Base-by-base conservation (phyloP, 2,329 filamentous ascomycete species). In the Incumbomyces lentus region DNA sequence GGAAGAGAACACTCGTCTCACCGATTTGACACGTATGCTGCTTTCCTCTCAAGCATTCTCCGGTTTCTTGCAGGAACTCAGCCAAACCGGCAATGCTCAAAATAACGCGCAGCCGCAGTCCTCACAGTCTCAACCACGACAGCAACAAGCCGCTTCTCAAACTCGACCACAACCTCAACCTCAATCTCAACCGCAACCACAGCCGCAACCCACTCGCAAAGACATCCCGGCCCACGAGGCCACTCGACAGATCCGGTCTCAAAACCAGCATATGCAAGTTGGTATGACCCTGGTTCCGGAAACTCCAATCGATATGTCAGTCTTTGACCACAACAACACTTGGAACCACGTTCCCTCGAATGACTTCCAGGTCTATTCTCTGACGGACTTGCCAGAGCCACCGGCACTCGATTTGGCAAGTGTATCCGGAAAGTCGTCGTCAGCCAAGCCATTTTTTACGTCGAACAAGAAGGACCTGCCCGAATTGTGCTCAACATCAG, bases 271-370 rank as follows among this genome's bases (percentile, higher is more conserved):
- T 61, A 82, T 65, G 55, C 75, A 78, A 48, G 68, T 89, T 54
- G 81, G 81, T 59, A 84, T 94, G 75, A 79, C 84, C 48, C 84
- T 89, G 75, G 79, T 93, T 39, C 86, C 87, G 1, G 87, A 94
- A 66, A 80, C 84, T 56, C 73, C 69, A 44, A 72, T 88, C 64
- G 84, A 93, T 59, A 81, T 88, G 57, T 78, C 81, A 45, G 77
- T 83, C 67, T 74, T 92, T 57, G 75, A 78, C 58, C 44, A 46
- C 7, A n/a, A 36, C 17, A 76, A 76, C 58, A 62, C 65, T 17
- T 72, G 68, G 67, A 68, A 68, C 5, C 66, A 65, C 2, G 66
- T 70, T 32, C 68, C 70, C 34, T 63, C 68, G 53, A 69, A 65
- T 55, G 68, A 70, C 49, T 59, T 67, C 7, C 59, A 67, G 12